A percentile compares a stretch with the other conserved stretches of the same genome.
Conservation (phyloP, 257 asterid species). For the Linaria vulgaris region DNA sequence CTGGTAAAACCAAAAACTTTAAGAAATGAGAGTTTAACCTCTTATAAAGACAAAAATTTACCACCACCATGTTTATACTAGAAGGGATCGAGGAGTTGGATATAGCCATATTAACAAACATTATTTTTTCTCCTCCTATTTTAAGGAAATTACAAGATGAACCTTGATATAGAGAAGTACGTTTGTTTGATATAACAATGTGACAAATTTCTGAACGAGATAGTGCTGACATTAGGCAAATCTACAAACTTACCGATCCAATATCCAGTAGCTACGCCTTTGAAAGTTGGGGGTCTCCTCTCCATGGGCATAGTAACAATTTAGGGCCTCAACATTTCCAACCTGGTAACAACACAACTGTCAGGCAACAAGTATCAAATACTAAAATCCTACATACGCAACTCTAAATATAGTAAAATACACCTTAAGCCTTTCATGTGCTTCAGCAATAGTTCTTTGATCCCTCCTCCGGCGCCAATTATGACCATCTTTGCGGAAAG, state of each 20-base stretch:
- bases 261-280: constrained; percentile 97
- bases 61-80: not conserved
- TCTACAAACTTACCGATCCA: constrained; percentile 71
- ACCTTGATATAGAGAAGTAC: not conserved
- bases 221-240: constrained; percentile 9
- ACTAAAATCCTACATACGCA: constrained; percentile 12
- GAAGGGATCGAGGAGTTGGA: constrained; percentile 9
- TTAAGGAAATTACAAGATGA: not conserved
- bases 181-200: not conserved
- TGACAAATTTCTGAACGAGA: not conserved
- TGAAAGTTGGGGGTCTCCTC: constrained; percentile 74
- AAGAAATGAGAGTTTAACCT: constrained; percentile 7
- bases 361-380: constrained; percentile 26
- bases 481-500: constrained; percentile 94
- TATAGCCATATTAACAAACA: not conserved
- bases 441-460: constrained; percentile 90
- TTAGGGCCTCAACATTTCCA: constrained; percentile 85
- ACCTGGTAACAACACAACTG: constrained; percentile 54
- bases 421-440: constrained; percentile 97
- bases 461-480: constrained; percentile 91
- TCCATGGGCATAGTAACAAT: constrained; percentile 96
- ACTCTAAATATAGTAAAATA: constrained; percentile 7
- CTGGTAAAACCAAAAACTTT: constrained; percentile 45
- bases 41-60: not conserved
- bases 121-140: not conserved